A percentile compares a stretch with the other conserved stretches of the same genome.
phyloP scores from a whole-genome alignment of 805 yeast species.

The Nakazawaea laoshanensis region DNA sequence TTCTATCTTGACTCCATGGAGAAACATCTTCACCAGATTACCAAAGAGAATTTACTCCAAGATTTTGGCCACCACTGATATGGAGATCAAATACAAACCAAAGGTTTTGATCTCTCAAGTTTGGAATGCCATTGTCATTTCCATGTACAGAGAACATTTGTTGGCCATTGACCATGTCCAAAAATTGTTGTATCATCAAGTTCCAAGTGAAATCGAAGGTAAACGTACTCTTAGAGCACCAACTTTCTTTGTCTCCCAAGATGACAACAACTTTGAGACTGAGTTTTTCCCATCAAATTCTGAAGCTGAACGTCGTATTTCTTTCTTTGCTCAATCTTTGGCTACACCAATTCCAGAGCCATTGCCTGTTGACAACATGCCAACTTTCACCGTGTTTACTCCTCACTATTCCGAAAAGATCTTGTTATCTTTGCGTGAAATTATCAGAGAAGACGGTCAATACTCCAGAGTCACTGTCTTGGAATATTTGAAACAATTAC shows the following conservation, averaged over 20 bases:
- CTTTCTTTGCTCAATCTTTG: conserved; percentile 97
- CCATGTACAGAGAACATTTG: conserved; percentile 99
- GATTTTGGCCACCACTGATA: conserved; percentile 95
- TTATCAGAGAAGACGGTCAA: conserved; percentile 95
- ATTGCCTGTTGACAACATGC: conserved; percentile 98
- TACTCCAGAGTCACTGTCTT: conserved; percentile 88
- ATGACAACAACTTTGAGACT: conserved; percentile 88
- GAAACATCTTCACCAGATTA: conserved; percentile 93
- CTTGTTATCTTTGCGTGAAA: conserved; percentile 85
- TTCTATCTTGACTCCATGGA: conserved; percentile 98
- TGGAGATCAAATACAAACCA: conserved; percentile 98
- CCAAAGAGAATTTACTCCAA: conserved; percentile 99
- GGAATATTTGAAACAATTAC: conserved; percentile 90
- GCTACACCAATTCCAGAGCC: conserved; percentile 99
- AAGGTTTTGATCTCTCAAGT: conserved; percentile 96
- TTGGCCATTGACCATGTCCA: conserved; percentile 98
- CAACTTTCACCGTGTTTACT: conserved; percentile 92
- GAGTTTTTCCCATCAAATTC: conserved; percentile 96
- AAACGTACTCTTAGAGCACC: conserved; percentile 98
- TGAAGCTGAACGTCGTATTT: conserved; percentile 99
- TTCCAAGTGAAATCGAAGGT: conserved; percentile 96
- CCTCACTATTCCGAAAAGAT: conserved; percentile 97
- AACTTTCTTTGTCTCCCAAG: conserved; percentile 96
- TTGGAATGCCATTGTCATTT: conserved; percentile 98
- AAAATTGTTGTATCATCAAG: conserved; percentile 94